Conservation (phyloP, 2,329 filamentous ascomycete species). For the Apiospora koreana region DNA sequence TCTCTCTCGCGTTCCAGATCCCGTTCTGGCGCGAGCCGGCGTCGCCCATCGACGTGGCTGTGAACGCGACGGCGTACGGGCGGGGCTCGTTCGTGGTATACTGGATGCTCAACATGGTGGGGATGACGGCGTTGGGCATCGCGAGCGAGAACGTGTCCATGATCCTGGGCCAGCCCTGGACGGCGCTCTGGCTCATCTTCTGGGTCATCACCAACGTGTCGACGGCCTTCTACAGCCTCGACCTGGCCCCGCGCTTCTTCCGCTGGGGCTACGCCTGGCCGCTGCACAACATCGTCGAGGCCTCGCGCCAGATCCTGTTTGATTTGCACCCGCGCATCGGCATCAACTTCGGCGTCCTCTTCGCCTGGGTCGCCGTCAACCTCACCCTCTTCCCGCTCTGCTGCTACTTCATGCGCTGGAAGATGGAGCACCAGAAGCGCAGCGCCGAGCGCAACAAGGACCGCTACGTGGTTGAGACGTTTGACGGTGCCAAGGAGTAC, state of each 20-base stretch:
- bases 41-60: slow-evolving; percentile 31
- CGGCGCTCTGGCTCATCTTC: slow-evolving; percentile 63
- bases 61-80: slow-evolving; percentile 54
- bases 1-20: slow-evolving; percentile 63
- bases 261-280: slow-evolving; percentile 66
- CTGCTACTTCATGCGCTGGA: slow-evolving; percentile 45
- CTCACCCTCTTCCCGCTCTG: slow-evolving; percentile 53
- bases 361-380: slow-evolving; percentile 58
- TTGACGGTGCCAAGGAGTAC: slow-evolving; percentile 27
- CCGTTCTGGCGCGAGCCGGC: slow-evolving; percentile 55
- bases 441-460: slow-evolving; percentile 27
- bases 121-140: slow-evolving; percentile 63
- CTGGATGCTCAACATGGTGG: slow-evolving; percentile 64
- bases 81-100: slow-evolving; percentile 61
- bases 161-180: slow-evolving; percentile 61
- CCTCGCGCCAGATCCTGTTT: slow-evolving; percentile 60
- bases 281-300: slow-evolving; percentile 62
- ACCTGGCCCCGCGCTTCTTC: slow-evolving; percentile 60
- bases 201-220: slow-evolving; percentile 68
- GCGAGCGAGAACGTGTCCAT: slow-evolving; percentile 67
- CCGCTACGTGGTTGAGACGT: slow-evolving; percentile 28
- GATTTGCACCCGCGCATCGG: slow-evolving; percentile 59
- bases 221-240: slow-evolving; percentile 60
- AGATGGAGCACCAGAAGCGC: slow-evolving; percentile 32
- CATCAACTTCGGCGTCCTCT: slow-evolving; percentile 60